Base-by-base conservation (phyloP, 192 early-diverging fungal genomes). In the Backusella tuberculispora region DNA sequence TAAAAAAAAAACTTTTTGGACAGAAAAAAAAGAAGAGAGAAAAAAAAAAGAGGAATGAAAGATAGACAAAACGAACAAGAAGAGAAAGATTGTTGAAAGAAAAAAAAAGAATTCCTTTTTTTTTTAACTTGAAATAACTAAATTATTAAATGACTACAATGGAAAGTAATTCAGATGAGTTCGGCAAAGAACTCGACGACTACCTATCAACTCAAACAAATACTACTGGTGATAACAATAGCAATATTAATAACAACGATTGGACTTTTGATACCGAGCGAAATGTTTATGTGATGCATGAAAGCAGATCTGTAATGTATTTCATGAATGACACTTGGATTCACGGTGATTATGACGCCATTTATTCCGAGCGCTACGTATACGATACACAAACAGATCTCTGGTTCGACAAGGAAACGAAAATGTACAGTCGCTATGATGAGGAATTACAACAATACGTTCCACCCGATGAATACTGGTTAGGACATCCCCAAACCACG, bases 361-460 rank as follows among this genome's bases (percentile, higher is more conserved):
- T 38, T 37, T 72, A 60, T 34, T 73, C 81, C 72, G 72, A 80
- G 40, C 80, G 76, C 69, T 84, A 87, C 73, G 80, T 83, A 34
- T 87, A 82, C 66, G 85, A 85, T 75, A 38, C 72, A 10, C 67
- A 81, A 45, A 83, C 38, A 14, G 79, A 83, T 24, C 41, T 82
- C 46, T 91, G 89, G 88, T 83, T 89, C 10, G 90, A 91, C 63
- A 74, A 79, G 10, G 38, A 79, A 34, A 84, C 87, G 5, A 79
- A 84, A 1, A 76, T 82, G 1, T 77, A 83, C 37, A 90, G 88
- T 7, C 83, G 80, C 53, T 88, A 88, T 64, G 90, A 91, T 41
- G 64, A 80, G 0, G 67, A 74, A 1, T 75, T 86, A 21, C 78
- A 79, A 4, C 86, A 82, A 0, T 91, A 91, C 66, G 70, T 89